A percentile compares a stretch with the other conserved stretches of the same genome.
Conservation (phyloP, 139 green algal species). For the Chara braunii region DNA sequence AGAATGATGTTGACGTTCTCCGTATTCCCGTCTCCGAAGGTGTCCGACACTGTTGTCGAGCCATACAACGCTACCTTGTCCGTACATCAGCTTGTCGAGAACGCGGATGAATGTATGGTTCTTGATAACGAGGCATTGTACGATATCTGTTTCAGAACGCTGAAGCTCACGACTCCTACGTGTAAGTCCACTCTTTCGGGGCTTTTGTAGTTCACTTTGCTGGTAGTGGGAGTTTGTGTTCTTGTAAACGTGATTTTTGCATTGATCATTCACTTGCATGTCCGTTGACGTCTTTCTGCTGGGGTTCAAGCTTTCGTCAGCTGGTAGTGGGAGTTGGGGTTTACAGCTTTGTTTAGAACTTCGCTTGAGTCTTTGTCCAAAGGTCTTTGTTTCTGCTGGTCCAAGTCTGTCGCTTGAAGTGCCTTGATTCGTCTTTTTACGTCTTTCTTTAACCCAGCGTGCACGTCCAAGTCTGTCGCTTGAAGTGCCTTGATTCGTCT, state of each 20-base stretch:
- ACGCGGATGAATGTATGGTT: constrained; percentile 97
- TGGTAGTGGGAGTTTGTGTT: not conserved
- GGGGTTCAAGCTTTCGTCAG: not conserved
- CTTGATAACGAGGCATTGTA: constrained; percentile 94
- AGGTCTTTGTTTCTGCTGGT: too few species aligned
- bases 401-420: too few species aligned
- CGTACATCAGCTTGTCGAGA: constrained; percentile 97
- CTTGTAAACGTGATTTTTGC: not conserved
- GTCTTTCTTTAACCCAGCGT: too few species aligned
- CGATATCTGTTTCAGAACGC: constrained; percentile 98
- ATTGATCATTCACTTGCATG: not conserved
- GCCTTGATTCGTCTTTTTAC: too few species aligned
- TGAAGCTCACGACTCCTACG: constrained; percentile 96
- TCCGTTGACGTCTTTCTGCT: not conserved
- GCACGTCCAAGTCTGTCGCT: too few species aligned
- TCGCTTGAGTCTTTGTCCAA: not conserved
- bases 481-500: too few species aligned
- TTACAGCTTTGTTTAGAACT: not conserved
- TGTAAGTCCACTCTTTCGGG: constrained; percentile 49
- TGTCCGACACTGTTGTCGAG: constrained; percentile 97
- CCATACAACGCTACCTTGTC: constrained; percentile 98
- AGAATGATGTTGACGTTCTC: constrained; percentile 98
- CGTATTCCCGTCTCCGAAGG: constrained; percentile 93
- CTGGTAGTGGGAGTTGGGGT: not conserved
- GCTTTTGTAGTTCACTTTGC: not conserved